Base-by-base conservation (phyloP, 108 stramenopile genomes). In the Cyclotella atomus region DNA sequence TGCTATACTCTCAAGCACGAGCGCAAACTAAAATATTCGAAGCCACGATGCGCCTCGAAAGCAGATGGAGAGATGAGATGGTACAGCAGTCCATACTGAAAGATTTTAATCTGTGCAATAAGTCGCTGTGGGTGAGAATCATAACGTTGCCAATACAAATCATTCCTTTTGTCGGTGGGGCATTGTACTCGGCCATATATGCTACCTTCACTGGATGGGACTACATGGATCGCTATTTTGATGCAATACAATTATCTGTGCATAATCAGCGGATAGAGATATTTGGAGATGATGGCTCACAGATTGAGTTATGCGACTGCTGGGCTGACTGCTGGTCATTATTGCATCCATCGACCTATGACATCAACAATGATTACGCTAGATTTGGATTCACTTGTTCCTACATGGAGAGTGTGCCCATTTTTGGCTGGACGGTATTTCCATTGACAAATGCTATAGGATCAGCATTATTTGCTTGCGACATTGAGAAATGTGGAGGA, bases 171-270 rank as follows among this genome's bases (percentile, higher is more conserved):
- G 7, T 38, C 5, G 35, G n/a, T n/a, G n/a, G n/a, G n/a, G n/a
- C n/a, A n/a, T n/a, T n/a, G n/a, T n/a, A n/a, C n/a, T n/a, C n/a
- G n/a, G n/a, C n/a, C n/a, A n/a, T n/a, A n/a, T n/a, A n/a, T n/a
- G n/a, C n/a, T n/a, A n/a, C n/a, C n/a, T n/a, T n/a, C n/a, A n/a
- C n/a, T n/a, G 44, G 46, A 4, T 49, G 27, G 65, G 46, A 66
- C 19, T 49, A 66, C 19, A 66, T 66, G 46, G 65, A 49, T 66
- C 27, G 65, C 24, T 66, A 66, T 28, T 49, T 66, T 32, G 65
- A 66, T 49, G n/a, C 65, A 2, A 66, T 46, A 32, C 2, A 49
- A 41, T 21, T 66, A 49, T 50, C 25, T 5, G n/a, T 17, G 9
- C 49, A 50, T 30, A 4, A 15, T 24, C n/a, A n/a, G n/a, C n/a